Base-by-base conservation (phyloP, 176 grass and related monocot species). In the Microstegium vimineum region DNA sequence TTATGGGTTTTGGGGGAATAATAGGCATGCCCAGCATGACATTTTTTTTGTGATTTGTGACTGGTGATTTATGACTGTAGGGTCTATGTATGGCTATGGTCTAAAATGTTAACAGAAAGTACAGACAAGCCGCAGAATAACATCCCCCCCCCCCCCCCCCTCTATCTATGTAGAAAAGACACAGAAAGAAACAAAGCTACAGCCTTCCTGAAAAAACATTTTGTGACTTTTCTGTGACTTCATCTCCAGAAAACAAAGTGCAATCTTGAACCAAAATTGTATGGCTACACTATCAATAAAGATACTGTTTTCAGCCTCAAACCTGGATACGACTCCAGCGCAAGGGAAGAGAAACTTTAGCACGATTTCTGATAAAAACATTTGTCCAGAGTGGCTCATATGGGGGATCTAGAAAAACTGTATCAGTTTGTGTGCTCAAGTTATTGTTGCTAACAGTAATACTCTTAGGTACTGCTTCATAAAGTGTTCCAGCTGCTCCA, bases 311-410 rank as follows among this genome's bases (percentile, higher is more conserved):
- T 74, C 66, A 59, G 47, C 47, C 62, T 22, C 87, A 31, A 8
- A 98, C 95, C 95, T 98, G 95, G 78, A 98, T 89, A 54, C 92
- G 95, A 56, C 95, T 98, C 95, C 95, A 98, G 37, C 74, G 90
- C 66, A 98, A 86, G 45, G 95, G 95, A 67, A 98, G 86, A 88
- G 93, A 91, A 84, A 92, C 95, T 93, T 95, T 98, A 46, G 95
- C 95, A 86, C 47, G 80, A 89, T 95, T 90, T 80, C 28, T 88
- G 69, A 98, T 86, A 88, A 91, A 90, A 83, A 98, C 92, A 86
- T 98, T 98, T 76, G 92, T 98, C 95, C 95, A 98, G 56, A 98
- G 92, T 83, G 95, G 95, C 80, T 98, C 88, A 45, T 88, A 86
- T 35, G 92, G 95, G 62, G 91, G 92, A 41, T 98, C 95, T 84